Evolutionary conservation across 305 asterid genomes (phyloP).

Genomic region (Fraxinus floribunda): DNA sequence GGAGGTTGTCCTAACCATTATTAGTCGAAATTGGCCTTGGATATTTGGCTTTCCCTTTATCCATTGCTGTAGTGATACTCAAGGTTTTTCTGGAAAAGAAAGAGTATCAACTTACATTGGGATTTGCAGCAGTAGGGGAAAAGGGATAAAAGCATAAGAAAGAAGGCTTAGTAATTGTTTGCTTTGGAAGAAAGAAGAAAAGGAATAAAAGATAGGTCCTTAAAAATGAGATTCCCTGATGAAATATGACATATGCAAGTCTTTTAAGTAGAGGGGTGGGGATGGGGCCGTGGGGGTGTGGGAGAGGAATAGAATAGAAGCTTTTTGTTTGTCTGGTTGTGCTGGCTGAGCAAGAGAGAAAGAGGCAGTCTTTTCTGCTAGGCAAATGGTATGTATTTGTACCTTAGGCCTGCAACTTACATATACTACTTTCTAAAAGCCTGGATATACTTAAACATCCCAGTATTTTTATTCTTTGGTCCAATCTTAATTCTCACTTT

Average conservation of each 20-base stretch:
- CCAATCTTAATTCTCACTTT: slow-evolving; percentile 23
- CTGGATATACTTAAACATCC: slow-evolving; percentile 50
- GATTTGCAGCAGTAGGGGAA: slow-evolving; percentile 47
- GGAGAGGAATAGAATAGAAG: slow-evolving; percentile 42
- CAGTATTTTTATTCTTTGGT: slow-evolving; percentile 30
- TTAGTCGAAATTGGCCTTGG: slow-evolving; percentile 26
- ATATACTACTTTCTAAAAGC: slow-evolving; percentile 52
- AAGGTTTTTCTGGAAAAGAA: slow-evolving; percentile 34
- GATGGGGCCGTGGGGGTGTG: background rate
- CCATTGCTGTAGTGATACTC: slow-evolving; percentile 7
- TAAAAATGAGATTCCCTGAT: background rate
- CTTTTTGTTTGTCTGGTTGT: slow-evolving; percentile 65
- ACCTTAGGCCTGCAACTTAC: slow-evolving; percentile 58
- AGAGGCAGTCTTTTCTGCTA: slow-evolving; percentile 41
- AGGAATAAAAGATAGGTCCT: slow-evolving; percentile 52
- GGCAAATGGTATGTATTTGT: slow-evolving; percentile 66
- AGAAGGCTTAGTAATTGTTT: slow-evolving; percentile 58
- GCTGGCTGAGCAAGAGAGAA: slow-evolving; percentile 43
- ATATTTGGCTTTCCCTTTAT: slow-evolving; percentile 13
- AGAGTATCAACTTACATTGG: slow-evolving; percentile 48
- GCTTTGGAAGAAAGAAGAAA: slow-evolving; percentile 57
- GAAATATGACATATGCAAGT: background rate
- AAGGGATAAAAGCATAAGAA: slow-evolving; percentile 44
- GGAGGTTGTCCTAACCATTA: slow-evolving; percentile 21
- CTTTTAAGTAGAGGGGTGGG: background rate